Evolutionary conservation across 768 basidiomycete species (phyloP), one percentile per base, ranked within the genome.

Genomic region (Guyanaporus albipodus): DNA sequence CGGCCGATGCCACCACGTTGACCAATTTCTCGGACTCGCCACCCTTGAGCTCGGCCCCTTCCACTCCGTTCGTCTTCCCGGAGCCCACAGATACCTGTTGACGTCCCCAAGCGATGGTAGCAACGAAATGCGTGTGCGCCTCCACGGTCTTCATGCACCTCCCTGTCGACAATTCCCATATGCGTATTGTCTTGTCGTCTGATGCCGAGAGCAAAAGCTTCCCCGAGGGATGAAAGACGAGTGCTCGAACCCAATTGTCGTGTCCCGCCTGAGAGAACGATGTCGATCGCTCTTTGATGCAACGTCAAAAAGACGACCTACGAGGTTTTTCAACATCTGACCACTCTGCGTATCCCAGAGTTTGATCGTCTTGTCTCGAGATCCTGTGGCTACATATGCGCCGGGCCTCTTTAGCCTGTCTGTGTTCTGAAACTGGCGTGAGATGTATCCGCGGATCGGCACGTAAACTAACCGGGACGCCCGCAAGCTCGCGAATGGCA

Each of bases 131-230:
- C 24, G 76, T 77, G 63, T 94, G 92, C 4, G 92, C 91, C 54
- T 92, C 88, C 33, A 95, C 78, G 31, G 81, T 87, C 72, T 90
- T 91, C 54, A 85, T 74, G 63, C 91, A 92, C 52, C 91, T 77
- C 0, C 91, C 92, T 3, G 86, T 87, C 34, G 78, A 75, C 28
- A 95, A 71, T 58, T 94, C 92, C 92, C 92, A 95, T 8, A 94
- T 77, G 8, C 89, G 82, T 55, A 94, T 80, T 9, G 89, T 89
- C 68, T 92, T 89, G 73, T 95, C 92, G 64, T 95, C 92, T 11
- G 89, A 87, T 4, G 87, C 89, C 8, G 91, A 92, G n/a, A 95
- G 74, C 11, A 95, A 78, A 63, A 82, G 86, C 65, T 93, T 93
- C 14, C 92, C 92, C 9, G 80, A 80, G 0, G 92, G 92, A 67